Evolutionary conservation across 2,329 filamentous ascomycete genomes (phyloP).

Genomic region (Aspergillus jensenii): DNA sequence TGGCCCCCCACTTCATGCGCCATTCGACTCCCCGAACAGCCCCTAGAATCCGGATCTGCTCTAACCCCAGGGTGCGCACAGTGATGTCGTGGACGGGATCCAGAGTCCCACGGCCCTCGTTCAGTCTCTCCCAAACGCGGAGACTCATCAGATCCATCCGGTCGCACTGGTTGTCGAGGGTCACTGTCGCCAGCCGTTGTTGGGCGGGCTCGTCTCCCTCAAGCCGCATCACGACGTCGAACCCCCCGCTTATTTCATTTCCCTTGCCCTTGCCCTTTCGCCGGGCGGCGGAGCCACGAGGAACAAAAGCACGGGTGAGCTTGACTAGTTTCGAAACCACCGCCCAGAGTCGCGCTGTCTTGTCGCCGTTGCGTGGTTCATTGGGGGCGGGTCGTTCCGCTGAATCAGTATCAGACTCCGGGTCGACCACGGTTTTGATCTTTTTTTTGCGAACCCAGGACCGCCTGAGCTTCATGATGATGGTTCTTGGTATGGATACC

Average conservation of each 20-base stretch:
- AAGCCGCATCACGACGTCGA: not conserved
- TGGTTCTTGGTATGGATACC: too few relatives aligned
- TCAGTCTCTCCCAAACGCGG: not conserved
- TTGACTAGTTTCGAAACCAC: too few relatives aligned
- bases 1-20: not conserved
- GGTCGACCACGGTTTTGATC: too few relatives aligned
- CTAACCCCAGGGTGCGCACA: not conserved
- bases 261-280: too few relatives aligned
- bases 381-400: too few relatives aligned
- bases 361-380: too few relatives aligned
- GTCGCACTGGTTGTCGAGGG: not conserved
- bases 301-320: too few relatives aligned
- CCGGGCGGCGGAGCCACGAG: too few relatives aligned
- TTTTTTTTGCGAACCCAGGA: too few relatives aligned
- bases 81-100: not conserved
- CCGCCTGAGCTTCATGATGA: too few relatives aligned
- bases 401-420: too few relatives aligned
- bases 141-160: not conserved
- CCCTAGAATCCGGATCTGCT: not conserved
- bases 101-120: not conserved
- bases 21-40: not conserved
- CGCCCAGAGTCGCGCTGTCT: too few relatives aligned
- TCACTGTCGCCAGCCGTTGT: not conserved
- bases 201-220: not conserved
- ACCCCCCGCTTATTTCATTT: not conserved